Percentiles rank a stretch among this genome's conserved stretches.
These are phyloP conservation scores for Colletotrichum tanaceti DNA, from an alignment of 2,329 filamentous ascomycete species.

Conservation along the genomic window DNA sequence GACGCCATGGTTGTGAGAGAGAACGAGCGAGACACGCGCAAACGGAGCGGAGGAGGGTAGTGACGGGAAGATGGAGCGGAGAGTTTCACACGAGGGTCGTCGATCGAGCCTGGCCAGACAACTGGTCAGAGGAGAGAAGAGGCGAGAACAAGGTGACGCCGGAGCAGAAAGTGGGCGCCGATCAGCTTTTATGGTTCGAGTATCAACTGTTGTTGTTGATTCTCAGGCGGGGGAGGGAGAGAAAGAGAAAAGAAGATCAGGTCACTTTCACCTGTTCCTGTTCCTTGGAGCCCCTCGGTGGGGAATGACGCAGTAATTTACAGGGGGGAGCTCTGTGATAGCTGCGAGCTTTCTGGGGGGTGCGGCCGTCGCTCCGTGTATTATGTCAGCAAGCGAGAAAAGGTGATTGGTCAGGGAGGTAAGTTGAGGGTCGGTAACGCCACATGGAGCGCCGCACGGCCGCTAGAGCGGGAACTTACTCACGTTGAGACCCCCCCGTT, in stretches of 20 bases:
- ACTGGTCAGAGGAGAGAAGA: constrained; percentile 1
- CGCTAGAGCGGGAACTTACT: constrained; percentile 24
- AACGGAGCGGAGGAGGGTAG: neutral
- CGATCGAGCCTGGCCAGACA: constrained; percentile 17
- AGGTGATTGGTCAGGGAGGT: constrained; percentile 10
- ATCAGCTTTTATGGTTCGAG: constrained; percentile 22
- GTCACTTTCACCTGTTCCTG: constrained; percentile 29
- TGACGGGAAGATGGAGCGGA: neutral
- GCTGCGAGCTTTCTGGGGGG: constrained; percentile 7
- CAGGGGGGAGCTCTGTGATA: constrained; percentile 25
- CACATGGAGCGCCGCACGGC: constrained; percentile 23
- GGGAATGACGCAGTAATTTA: constrained; percentile 36
- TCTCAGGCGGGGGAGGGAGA: too few species aligned
- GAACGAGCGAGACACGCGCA: neutral
- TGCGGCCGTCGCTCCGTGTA: neutral
- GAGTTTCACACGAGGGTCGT: constrained; percentile 21
- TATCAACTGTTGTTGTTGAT: neutral
- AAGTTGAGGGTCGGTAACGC: constrained; percentile 26
- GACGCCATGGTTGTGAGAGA: constrained; percentile 56
- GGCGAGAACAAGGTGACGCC: constrained; percentile 15
- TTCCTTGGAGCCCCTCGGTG: constrained; percentile 35
- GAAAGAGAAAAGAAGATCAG: constrained; percentile 27
- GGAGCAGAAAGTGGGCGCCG: constrained; percentile 19
- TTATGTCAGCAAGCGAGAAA: constrained; percentile 4
- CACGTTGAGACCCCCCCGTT: neutral